A percentile compares a stretch with the other conserved stretches of the same genome.
phyloP scores from a whole-genome alignment of 305 asterid species.

The Solanum chacoense region DNA sequence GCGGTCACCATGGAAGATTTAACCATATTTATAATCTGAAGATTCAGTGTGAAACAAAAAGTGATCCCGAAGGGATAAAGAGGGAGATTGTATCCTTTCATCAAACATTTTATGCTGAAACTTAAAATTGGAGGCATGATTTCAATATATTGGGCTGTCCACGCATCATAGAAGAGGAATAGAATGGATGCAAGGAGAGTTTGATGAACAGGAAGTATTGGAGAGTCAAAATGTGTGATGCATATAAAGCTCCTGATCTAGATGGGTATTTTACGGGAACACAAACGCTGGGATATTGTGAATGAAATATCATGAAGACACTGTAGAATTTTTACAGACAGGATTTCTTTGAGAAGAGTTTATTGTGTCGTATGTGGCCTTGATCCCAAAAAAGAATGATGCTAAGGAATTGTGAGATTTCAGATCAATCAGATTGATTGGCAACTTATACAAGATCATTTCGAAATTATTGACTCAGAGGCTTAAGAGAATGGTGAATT shows the following conservation, averaged over 20 bases:
- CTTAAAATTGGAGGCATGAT: not conserved
- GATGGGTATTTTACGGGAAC: not conserved
- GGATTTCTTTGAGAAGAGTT: not conserved
- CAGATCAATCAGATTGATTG: not conserved
- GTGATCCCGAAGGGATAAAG: not conserved
- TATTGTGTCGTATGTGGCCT: not conserved
- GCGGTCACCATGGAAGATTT: not conserved
- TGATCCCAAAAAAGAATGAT: not conserved
- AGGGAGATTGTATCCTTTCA: not conserved
- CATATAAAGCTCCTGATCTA: not conserved
- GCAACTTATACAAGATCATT: not conserved
- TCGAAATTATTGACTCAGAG: not conserved
- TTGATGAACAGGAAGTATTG: not conserved
- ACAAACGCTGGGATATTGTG: not conserved
- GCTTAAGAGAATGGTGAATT: not conserved
- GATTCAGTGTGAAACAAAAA: not conserved
- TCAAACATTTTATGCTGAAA: not conserved
- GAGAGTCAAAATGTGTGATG: not conserved
- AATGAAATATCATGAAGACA: not conserved
- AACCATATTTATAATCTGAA: not conserved
- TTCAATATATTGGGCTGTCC: not conserved
- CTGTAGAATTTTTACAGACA: not conserved
- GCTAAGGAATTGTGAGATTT: not conserved
- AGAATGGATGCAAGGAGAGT: not conserved
- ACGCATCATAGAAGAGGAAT: not conserved